A percentile compares a stretch with the other conserved stretches of the same genome.
Evolutionary conservation across 257 asterid genomes (phyloP).

Genomic region (Thymus quinquecostatus): DNA sequence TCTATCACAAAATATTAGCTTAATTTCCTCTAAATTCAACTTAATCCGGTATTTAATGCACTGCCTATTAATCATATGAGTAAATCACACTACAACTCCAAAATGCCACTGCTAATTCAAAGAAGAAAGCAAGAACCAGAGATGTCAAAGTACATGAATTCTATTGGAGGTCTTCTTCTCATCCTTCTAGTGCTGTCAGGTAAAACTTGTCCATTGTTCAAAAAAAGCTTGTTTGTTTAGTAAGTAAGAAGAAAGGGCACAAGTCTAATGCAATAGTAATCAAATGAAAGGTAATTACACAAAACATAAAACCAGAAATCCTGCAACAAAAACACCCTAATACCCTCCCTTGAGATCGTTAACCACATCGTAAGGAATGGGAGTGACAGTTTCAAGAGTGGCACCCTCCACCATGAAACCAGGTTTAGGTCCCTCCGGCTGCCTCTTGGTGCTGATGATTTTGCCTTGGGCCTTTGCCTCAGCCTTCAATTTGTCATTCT

Average conservation of each 20-base stretch:
- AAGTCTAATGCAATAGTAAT: constrained; percentile 24
- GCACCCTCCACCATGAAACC: constrained; percentile 90
- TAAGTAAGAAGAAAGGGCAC: too few species aligned
- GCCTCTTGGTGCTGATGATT: constrained; percentile 80
- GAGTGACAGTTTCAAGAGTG: constrained; percentile 81
- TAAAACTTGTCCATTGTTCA: not conserved
- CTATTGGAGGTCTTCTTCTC: not conserved
- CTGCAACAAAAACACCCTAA: constrained; percentile 13
- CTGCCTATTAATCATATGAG: too few species aligned
- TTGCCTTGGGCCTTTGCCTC: constrained; percentile 78
- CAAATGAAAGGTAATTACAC: not conserved
- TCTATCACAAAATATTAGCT: too few species aligned
- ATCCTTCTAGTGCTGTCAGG: not conserved
- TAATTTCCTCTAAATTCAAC: too few species aligned
- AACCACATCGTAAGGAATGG: constrained; percentile 91
- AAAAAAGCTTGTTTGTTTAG: too few species aligned
- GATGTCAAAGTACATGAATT: not conserved
- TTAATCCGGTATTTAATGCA: too few species aligned
- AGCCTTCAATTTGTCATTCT: constrained; percentile 65
- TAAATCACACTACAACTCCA: too few species aligned
- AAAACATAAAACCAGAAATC: constrained; percentile 5
- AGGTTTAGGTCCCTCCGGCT: constrained; percentile 81
- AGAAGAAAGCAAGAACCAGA: too few species aligned
- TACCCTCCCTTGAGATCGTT: constrained; percentile 95
- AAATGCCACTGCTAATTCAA: not conserved